Conservation (phyloP, 106 monocot species). For the Dioscorea zingiberensis region DNA sequence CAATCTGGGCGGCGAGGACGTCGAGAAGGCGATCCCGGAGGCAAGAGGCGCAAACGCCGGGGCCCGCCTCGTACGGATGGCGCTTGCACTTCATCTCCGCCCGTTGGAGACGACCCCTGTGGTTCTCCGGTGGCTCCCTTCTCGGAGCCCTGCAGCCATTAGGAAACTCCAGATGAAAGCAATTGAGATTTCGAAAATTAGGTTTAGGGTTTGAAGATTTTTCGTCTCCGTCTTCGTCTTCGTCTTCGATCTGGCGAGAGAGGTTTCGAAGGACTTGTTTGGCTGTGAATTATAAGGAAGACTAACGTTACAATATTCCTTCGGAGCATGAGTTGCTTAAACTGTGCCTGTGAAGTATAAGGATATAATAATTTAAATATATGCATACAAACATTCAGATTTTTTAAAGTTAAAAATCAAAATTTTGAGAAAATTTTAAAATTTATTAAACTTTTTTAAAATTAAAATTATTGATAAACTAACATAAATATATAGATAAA, state of each 20-base stretch:
- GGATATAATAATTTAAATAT: neutral
- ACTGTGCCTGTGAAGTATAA: neutral
- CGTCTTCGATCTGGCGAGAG: neutral
- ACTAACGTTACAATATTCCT: neutral
- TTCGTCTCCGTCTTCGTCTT: neutral
- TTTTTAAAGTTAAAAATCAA: neutral
- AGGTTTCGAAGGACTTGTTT: neutral
- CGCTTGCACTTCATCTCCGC: conserved; percentile 50
- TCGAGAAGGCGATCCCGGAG: conserved; percentile 71
- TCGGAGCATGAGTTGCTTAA: neutral
- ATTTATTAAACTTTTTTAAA: too few species aligned
- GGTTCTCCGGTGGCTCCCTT: neutral
- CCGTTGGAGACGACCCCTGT: too few species aligned
- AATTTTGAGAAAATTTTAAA: neutral
- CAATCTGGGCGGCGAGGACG: conserved; percentile 23
- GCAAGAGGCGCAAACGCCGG: conserved; percentile 75
- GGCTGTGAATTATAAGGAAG: too few species aligned
- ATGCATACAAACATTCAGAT: neutral
- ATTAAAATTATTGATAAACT: too few species aligned
- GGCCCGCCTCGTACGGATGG: conserved; percentile 44
- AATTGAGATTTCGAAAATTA: neutral
- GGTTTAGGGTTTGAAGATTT: neutral
- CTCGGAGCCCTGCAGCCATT: neutral
- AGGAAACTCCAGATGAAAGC: neutral
- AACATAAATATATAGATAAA: conserved; percentile 3